These are phyloP conservation scores for Linum trigynum DNA, from an alignment of 345 rosid genomes.

Conservation along the genomic window DNA sequence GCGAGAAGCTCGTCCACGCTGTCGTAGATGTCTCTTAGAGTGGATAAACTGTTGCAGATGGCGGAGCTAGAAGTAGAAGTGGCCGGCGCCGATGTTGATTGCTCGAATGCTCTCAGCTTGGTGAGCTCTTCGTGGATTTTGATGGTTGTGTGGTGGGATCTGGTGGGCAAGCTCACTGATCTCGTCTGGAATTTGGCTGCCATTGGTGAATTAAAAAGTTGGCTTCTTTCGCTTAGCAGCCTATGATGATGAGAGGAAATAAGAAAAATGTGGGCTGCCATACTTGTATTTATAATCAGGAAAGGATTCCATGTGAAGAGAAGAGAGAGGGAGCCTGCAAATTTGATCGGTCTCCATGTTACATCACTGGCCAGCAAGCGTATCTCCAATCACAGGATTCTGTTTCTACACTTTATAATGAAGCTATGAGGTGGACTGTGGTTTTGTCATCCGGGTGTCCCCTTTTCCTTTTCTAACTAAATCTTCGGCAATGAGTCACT, in stretches of 20 bases:
- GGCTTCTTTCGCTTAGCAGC: too few relatives aligned
- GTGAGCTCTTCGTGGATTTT: slow-evolving; percentile 39
- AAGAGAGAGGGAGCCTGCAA: neutral
- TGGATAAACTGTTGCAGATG: slow-evolving; percentile 26
- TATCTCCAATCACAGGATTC: slow-evolving; percentile 16
- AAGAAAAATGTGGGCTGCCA: neutral
- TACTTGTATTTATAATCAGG: too few relatives aligned
- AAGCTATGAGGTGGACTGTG: slow-evolving; percentile 31
- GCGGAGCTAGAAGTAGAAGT: slow-evolving; percentile 34
- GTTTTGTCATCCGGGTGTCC: slow-evolving; percentile 17
- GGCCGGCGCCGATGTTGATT: slow-evolving; percentile 15
- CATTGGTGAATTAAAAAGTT: slow-evolving; percentile 16
- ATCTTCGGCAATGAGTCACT: slow-evolving; percentile 32
- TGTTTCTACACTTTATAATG: slow-evolving; percentile 7
- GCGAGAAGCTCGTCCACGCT: slow-evolving; percentile 43
- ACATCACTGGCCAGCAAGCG: slow-evolving; percentile 20
- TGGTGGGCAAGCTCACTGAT: slow-evolving; percentile 69
- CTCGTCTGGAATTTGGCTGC: slow-evolving; percentile 32
- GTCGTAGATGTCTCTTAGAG: slow-evolving; percentile 38
- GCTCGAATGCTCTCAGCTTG: slow-evolving; percentile 33
- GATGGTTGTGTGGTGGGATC: slow-evolving; percentile 52
- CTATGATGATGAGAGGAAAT: too few relatives aligned
- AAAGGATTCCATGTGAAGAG: slow-evolving; percentile 4
- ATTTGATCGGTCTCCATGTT: slow-evolving; percentile 15
- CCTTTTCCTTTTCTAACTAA: slow-evolving; percentile 11